Evolutionary conservation across 345 rosid species (phyloP).

Genomic region (Leavenworthia alabamica): DNA sequence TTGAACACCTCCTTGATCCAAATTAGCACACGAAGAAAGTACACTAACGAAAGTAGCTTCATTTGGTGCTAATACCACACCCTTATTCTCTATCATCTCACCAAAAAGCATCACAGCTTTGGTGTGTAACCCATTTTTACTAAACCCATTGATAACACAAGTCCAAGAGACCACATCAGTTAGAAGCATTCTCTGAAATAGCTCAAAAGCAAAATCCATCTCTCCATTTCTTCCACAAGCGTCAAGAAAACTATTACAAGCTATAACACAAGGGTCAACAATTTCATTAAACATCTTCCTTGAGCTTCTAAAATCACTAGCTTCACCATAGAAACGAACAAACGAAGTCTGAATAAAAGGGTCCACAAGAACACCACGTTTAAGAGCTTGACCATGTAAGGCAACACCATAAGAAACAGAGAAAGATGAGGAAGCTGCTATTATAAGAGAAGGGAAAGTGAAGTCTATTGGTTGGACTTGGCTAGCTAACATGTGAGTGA

Average conservation of each 20-base stretch:
- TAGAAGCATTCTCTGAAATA: constrained; percentile 43
- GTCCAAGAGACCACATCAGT: constrained; percentile 74
- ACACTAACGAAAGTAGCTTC: constrained; percentile 63
- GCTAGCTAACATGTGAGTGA: constrained; percentile 54
- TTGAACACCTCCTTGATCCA: constrained; percentile 35
- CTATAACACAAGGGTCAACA: constrained; percentile 37
- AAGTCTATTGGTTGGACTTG: constrained; percentile 38
- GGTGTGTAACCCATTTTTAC: constrained; percentile 33
- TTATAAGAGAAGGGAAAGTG: constrained; percentile 70
- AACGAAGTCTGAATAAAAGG: constrained; percentile 54
- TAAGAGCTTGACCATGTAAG: constrained; percentile 49
- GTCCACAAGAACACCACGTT: constrained; percentile 46
- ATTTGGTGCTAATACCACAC: constrained; percentile 39
- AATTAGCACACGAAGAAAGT: constrained; percentile 55
- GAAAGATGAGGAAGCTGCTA: constrained; percentile 35
- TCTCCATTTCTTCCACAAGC: constrained; percentile 55
- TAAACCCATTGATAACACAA: constrained; percentile 56
- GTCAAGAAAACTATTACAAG: constrained; percentile 54
- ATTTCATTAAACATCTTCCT: constrained; percentile 55
- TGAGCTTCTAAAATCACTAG: constrained; percentile 30
- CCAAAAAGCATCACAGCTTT: constrained; percentile 41
- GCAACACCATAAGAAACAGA: constrained; percentile 35
- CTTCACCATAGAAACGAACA: constrained; percentile 35
- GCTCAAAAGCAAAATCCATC: constrained; percentile 41
- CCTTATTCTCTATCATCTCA: constrained; percentile 37